Evolutionary conservation across 495 filamentous ascomycete species (phyloP), one percentile per base, ranked within the genome.

Genomic region (Hypoxylon perforatum): DNA sequence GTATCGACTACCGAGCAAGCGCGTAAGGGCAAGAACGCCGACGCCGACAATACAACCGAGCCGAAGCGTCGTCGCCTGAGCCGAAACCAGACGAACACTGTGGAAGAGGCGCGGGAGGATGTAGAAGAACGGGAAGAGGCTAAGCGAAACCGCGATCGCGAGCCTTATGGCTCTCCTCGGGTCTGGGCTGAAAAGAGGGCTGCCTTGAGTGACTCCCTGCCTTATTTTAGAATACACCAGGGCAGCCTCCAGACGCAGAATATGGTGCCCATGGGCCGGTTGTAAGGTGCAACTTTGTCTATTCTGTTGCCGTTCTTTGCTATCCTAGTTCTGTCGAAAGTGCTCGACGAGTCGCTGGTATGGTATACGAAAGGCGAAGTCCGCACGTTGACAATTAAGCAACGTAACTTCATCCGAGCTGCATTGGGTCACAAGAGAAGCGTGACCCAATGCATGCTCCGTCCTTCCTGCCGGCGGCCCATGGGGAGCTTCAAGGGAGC

Each of bases 201-300:
- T 12, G 83, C 82, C 0, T 70, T 95, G 3, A 89, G 86, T 61
- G 90, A 94, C 67, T 81, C 87, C 1, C 70, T 94, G 1, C 81
- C 84, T 0, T 94, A 89, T 76, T 94, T 86, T 73, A 81, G 80
- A 0, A 67, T 82, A 2, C 85, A 85, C 35, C 88, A 95, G 69
- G 83, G 86, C 0, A 87, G 86, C 14, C 66, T 83, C 1, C 86
- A 93, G 58, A 75, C 80, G 1, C 67, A 67, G 1, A 70, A 81
- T 1, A 71, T 77, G 3, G 50, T 87, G 15, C 81, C 81, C 5
- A 77, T 76, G 18, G 90, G 86, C n/a, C n/a, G n/a, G n/a, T n/a
- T n/a, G n/a, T n/a, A n/a, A n/a, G n/a, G n/a, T n/a, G 67, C 70
- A n/a, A 11, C 23, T 4, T 21, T 79, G 9, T 71, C 69, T 23